phyloP scores from a whole-genome alignment of 2,329 filamentous ascomycete species.

The Penicillium psychrosexuale region DNA sequence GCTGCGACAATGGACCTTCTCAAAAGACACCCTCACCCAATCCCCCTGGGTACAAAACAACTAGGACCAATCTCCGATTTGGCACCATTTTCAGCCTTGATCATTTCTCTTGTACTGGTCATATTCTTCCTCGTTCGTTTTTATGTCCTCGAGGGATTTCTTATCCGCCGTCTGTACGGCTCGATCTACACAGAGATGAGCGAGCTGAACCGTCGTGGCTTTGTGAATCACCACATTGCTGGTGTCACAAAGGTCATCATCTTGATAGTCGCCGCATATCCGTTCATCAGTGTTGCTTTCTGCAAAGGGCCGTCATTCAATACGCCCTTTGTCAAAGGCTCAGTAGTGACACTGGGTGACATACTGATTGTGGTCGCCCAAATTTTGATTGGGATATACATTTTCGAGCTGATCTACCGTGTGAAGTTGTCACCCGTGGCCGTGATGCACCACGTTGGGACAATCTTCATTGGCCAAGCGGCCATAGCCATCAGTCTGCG shows the following conservation, averaged over 20 bases:
- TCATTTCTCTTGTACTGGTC: slow-evolving; percentile 27
- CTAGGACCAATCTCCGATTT: slow-evolving; percentile 24
- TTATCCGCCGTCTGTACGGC: slow-evolving; percentile 37
- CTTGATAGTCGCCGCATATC: slow-evolving; percentile 41
- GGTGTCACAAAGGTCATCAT: slow-evolving; percentile 43
- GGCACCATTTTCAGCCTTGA: slow-evolving; percentile 25
- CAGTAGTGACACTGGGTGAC: slow-evolving; percentile 41
- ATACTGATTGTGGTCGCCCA: slow-evolving; percentile 41
- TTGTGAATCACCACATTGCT: slow-evolving; percentile 49
- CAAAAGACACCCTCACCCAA: neutral
- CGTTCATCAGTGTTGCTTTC: slow-evolving; percentile 42
- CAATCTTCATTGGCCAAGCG: slow-evolving; percentile 43
- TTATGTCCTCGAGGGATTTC: slow-evolving; percentile 44
- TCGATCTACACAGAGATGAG: slow-evolving; percentile 35
- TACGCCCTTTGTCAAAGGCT: slow-evolving; percentile 29
- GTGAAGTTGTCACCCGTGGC: slow-evolving; percentile 42
- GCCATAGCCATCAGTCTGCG: slow-evolving; percentile 42
- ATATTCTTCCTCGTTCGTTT: slow-evolving; percentile 42
- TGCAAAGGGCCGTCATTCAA: slow-evolving; percentile 30
- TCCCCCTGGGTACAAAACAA: neutral
- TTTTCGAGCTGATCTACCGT: slow-evolving; percentile 47
- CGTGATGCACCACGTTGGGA: slow-evolving; percentile 43
- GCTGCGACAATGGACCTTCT: neutral
- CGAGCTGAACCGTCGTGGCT: slow-evolving; percentile 39
- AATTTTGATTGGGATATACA: slow-evolving; percentile 47